Conservation (phyloP, 2,329 filamentous ascomycete species). For the Botrytis byssoidea region DNA sequence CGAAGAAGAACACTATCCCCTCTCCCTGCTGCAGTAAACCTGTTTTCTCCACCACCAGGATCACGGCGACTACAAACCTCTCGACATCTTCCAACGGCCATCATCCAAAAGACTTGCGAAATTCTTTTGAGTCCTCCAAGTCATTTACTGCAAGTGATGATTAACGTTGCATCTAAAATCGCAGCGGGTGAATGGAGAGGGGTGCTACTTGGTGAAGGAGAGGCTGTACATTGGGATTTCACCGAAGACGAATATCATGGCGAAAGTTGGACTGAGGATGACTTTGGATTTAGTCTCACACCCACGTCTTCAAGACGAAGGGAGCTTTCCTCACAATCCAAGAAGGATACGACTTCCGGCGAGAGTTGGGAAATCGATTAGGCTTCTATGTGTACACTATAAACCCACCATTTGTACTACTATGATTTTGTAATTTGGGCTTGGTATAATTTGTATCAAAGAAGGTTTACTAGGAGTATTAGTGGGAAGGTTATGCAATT, state of each 20-base stretch:
- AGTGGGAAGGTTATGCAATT: neutral
- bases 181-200: conserved; percentile 63
- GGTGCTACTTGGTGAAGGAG: conserved; percentile 53
- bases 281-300: conserved; percentile 49
- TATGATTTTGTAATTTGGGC: conserved; percentile 2
- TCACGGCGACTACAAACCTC: conserved; percentile 46
- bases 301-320: conserved; percentile 18
- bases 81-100: conserved; percentile 56
- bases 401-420: conserved; percentile 4
- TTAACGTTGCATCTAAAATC: conserved; percentile 77
- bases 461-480: neutral
- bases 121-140: conserved; percentile 78
- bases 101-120: conserved; percentile 75
- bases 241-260: conserved; percentile 42
- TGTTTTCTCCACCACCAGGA: conserved; percentile 54
- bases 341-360: conserved; percentile 3
- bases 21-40: conserved; percentile 64
- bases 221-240: conserved; percentile 60
- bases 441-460: neutral
- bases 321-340: neutral
- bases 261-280: conserved; percentile 58
- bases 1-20: conserved; percentile 61
- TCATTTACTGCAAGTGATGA: conserved; percentile 74
- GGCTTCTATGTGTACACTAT: conserved; percentile 12
- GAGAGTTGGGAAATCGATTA: conserved; percentile 32